Conservation (phyloP, 306 rosid species). For the Vigna radiata region DNA sequence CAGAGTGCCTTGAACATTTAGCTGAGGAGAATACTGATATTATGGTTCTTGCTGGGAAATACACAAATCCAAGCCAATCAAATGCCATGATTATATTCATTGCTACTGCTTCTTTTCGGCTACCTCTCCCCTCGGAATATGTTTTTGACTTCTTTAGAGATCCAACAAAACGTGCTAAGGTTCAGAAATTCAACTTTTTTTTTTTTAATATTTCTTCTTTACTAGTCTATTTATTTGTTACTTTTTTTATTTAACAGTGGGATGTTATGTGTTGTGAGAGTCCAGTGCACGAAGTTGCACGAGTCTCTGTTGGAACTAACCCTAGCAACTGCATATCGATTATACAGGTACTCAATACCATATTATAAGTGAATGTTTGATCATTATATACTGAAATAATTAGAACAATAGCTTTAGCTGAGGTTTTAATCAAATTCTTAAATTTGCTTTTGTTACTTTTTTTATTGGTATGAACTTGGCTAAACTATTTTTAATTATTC, state of each 20-base stretch:
- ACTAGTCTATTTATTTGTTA: background rate
- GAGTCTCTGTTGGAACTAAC: constrained; percentile 56
- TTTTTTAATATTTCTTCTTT: background rate
- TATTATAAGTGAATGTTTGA: too few relatives aligned
- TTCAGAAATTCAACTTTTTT: background rate
- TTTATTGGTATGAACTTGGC: background rate
- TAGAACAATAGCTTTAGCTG: background rate
- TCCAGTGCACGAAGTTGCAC: constrained; percentile 51
- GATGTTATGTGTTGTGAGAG: constrained; percentile 55
- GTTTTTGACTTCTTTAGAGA: constrained; percentile 64
- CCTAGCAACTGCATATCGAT: constrained; percentile 58
- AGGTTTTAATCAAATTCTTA: background rate
- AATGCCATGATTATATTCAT: constrained; percentile 44
- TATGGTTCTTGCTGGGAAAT: constrained; percentile 47
- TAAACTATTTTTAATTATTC: constrained; percentile 7
- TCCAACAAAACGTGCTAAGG: constrained; percentile 55
- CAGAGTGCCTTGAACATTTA: constrained; percentile 52
- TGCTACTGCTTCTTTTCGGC: constrained; percentile 61
- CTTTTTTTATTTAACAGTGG: constrained; percentile 55
- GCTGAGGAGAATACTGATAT: constrained; percentile 53
- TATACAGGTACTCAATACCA: constrained; percentile 54
- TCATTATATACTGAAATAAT: too few relatives aligned
- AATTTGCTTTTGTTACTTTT: background rate
- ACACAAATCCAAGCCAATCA: constrained; percentile 43
- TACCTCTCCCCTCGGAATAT: constrained; percentile 49